Conservation (phyloP, 2,329 filamentous ascomycete species). For the Trichoderma harzianum region DNA sequence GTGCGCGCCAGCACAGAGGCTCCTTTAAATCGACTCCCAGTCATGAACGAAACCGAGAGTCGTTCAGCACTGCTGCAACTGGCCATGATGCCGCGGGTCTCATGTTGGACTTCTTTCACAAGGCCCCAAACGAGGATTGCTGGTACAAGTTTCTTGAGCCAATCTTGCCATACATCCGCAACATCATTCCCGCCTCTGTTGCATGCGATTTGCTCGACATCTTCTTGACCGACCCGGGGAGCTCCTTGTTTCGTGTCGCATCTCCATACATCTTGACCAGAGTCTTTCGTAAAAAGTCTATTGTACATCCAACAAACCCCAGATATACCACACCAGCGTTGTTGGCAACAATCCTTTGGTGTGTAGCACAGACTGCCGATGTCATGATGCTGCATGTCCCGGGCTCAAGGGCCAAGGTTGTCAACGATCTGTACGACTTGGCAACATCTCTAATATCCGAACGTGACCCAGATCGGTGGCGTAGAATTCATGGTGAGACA, state of each 20-base stretch:
- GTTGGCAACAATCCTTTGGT: constrained; percentile 47
- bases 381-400: constrained; percentile 41
- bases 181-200: constrained; percentile 38
- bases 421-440: constrained; percentile 37
- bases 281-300: constrained; percentile 43
- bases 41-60: constrained; percentile 20
- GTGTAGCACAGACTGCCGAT: constrained; percentile 45
- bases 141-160: constrained; percentile 41
- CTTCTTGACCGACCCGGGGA: constrained; percentile 44
- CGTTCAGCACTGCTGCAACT: constrained; percentile 21
- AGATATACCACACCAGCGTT: constrained; percentile 43
- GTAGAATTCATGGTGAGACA: constrained; percentile 33
- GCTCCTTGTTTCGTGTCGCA: constrained; percentile 41
- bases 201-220: constrained; percentile 48
- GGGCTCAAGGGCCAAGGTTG: constrained; percentile 39
- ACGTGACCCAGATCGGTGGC: constrained; percentile 37
- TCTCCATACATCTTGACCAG: constrained; percentile 48
- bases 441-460: constrained; percentile 34
- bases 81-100: constrained; percentile 19
- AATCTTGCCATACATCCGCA: constrained; percentile 37
- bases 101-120: constrained; percentile 25
- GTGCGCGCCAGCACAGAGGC: constrained; percentile 3
- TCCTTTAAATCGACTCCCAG: constrained; percentile 24
- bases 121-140: constrained; percentile 31
- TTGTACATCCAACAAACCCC: constrained; percentile 39